phyloP scores from a whole-genome alignment of 2,329 filamentous ascomycete genomes.

The Ophioceras dolichostomum region DNA sequence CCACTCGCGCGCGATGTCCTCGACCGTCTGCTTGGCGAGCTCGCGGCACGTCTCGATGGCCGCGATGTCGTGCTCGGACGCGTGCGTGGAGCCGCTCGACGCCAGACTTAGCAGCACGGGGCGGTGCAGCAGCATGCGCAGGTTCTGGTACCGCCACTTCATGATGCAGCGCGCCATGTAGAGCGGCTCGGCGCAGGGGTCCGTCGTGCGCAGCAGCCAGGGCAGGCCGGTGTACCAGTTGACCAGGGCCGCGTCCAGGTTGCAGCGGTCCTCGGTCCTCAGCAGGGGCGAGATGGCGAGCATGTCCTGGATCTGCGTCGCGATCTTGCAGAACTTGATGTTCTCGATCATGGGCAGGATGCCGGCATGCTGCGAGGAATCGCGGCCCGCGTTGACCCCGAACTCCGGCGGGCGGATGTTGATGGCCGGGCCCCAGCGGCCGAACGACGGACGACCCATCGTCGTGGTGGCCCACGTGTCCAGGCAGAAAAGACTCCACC shows the following conservation, averaged over 20 bases:
- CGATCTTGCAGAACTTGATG: constrained; percentile 68
- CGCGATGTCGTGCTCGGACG: constrained; percentile 48
- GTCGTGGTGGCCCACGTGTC: constrained; percentile 65
- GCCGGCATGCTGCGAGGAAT: constrained; percentile 47
- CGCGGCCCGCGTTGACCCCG: constrained; percentile 29
- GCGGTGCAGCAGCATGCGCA: constrained; percentile 64
- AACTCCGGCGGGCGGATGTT: constrained; percentile 51
- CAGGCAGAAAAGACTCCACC: constrained; percentile 65
- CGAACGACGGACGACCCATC: constrained; percentile 57
- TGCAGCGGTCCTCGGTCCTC: constrained; percentile 51
- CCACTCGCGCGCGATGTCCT: constrained; percentile 60
- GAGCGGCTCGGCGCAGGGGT: constrained; percentile 59
- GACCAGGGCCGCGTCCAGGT: constrained; percentile 55
- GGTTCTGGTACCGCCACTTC: constrained; percentile 73
- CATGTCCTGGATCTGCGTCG: constrained; percentile 64
- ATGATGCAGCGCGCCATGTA: constrained; percentile 61
- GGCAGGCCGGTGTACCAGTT: constrained; percentile 64
- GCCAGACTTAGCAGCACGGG: constrained; percentile 58
- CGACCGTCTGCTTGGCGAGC: constrained; percentile 57
- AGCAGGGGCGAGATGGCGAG: constrained; percentile 58
- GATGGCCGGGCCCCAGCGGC: constrained; percentile 54
- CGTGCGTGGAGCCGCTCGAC: constrained; percentile 36
- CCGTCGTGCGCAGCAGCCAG: constrained; percentile 48
- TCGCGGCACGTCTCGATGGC: constrained; percentile 58
- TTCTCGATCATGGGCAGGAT: constrained; percentile 64